Evolutionary conservation across 192 early-diverging fungal species (phyloP).

Genomic region (Linnemannia zychae): DNA sequence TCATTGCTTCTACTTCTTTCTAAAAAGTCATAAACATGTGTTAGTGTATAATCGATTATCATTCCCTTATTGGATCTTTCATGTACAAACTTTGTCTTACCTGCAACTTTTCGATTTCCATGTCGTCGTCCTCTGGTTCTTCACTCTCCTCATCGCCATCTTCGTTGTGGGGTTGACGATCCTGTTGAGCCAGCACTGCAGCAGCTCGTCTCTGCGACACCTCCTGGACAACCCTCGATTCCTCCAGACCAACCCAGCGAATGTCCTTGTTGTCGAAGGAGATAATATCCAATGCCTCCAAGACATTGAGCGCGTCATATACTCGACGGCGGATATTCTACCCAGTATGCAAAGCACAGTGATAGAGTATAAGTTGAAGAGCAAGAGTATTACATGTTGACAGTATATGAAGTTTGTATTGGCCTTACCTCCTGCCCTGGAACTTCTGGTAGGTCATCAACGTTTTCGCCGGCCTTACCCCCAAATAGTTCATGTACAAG

Average conservation of each 20-base stretch:
- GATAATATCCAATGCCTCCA: conserved; percentile 75
- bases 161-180: not conserved
- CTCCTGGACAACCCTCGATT: conserved; percentile 38
- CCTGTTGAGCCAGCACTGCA: not conserved
- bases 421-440: conserved; percentile 33
- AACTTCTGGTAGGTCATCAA: not conserved
- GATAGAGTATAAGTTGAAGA: too few relatives aligned
- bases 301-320: conserved; percentile 80
- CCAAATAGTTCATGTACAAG: conserved; percentile 46
- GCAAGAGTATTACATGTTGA: too few relatives aligned
- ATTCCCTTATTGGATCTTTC: not conserved
- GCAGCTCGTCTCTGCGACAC: conserved; percentile 9
- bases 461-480: conserved; percentile 8
- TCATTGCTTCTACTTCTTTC: conserved; percentile 35
- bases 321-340: conserved; percentile 78
- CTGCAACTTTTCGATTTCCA: conserved; percentile 46
- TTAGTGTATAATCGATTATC: not conserved
- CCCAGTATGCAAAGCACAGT: too few relatives aligned
- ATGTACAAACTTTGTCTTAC: conserved; percentile 6
- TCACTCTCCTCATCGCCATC: conserved; percentile 46
- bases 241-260: conserved; percentile 71
- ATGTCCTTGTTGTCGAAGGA: conserved; percentile 73
- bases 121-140: conserved; percentile 49
- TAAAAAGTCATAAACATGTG: not conserved
- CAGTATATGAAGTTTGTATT: not conserved